Conservation (phyloP, 495 filamentous ascomycete species). For the Penicillium paradoxum region DNA sequence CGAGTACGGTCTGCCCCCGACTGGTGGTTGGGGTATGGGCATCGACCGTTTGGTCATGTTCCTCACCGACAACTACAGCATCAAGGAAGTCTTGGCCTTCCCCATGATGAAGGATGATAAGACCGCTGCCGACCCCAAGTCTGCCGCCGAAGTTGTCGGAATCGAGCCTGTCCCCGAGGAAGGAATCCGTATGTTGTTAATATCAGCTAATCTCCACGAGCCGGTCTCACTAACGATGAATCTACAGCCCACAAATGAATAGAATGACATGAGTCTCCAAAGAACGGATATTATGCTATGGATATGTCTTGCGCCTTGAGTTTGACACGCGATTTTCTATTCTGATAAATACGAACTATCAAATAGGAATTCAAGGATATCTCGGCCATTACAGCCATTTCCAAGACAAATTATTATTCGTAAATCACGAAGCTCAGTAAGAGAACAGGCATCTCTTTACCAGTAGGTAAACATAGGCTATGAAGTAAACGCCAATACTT, state of each 20-base stretch:
- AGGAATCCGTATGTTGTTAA: conserved; percentile 57
- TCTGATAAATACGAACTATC: conserved; percentile 14
- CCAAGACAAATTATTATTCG: background rate
- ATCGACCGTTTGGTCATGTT: conserved; percentile 98
- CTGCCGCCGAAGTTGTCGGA: conserved; percentile 61
- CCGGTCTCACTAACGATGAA: conserved; percentile 27
- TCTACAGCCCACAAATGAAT: conserved; percentile 39
- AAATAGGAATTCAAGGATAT: conserved; percentile 7
- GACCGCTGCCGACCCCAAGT: conserved; percentile 43
- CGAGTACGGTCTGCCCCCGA: conserved; percentile 87
- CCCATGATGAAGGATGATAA: conserved; percentile 76
- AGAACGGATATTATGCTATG: conserved; percentile 1
- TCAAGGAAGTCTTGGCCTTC: conserved; percentile 96
- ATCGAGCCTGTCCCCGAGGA: conserved; percentile 61
- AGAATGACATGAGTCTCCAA: conserved; percentile 8
- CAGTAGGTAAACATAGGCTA: too few relatives aligned
- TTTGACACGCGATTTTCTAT: conserved; percentile 8
- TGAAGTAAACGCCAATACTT: too few relatives aligned
- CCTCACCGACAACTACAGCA: conserved; percentile 88
- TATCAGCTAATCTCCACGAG: conserved; percentile 27
- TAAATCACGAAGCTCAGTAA: background rate
- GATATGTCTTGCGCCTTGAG: background rate
- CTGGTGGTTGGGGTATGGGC: conserved; percentile 95
- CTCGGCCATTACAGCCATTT: background rate
- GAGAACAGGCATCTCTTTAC: too few relatives aligned